Evolutionary conservation across 176 grass and related monocot genomes (phyloP), one percentile per base, ranked within the genome.

Genomic region (Calamus simplicifolius): DNA sequence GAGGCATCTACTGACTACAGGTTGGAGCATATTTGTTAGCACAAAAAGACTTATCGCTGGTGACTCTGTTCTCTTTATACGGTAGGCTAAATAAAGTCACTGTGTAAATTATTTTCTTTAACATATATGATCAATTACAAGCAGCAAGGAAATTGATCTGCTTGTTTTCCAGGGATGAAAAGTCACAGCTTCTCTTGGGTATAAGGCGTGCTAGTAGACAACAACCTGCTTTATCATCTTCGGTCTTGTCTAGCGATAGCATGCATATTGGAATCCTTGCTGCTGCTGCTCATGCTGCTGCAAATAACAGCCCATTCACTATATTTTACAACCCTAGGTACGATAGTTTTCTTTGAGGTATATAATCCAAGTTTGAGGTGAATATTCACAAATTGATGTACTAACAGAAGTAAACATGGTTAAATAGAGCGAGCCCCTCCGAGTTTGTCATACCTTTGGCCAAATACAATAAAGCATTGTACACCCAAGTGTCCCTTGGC

Each of bases 311-410:
- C 50, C 85, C 82, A 12, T 98, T 98, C 72, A 98, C 88, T 73
- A 93, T 98, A 72, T 98, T 98, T 62, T 98, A 83, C 63, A 98
- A 98, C 57, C 94, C 94, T 65, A 93, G 94, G 94, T 92, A 85
- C 51, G 77, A 23, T 28, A 67, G 5, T 19, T 13, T 43, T 43
- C 1, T 43, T 43, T 43, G 35, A 43, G 35, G 35, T 43, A 2
- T 43, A 43, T 43, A 43, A 43, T 43, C 35, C 35, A 43, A 43
- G 35, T 10, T 43, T 43, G 35, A 43, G 35, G 35, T 43, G 35
- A 18, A 5, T 7, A 19, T 48, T 49, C 12, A 2, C 30, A 31
- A 10, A 43, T 64, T 43, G 16, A 50, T 15, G 56, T 27, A 49
- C 35, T 78, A 74, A 50, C 58, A 18, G 10, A 54, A 51, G 27